Evolutionary conservation across 495 filamentous ascomycete genomes (phyloP).

Genomic region (Penicillium maclennaniae): DNA sequence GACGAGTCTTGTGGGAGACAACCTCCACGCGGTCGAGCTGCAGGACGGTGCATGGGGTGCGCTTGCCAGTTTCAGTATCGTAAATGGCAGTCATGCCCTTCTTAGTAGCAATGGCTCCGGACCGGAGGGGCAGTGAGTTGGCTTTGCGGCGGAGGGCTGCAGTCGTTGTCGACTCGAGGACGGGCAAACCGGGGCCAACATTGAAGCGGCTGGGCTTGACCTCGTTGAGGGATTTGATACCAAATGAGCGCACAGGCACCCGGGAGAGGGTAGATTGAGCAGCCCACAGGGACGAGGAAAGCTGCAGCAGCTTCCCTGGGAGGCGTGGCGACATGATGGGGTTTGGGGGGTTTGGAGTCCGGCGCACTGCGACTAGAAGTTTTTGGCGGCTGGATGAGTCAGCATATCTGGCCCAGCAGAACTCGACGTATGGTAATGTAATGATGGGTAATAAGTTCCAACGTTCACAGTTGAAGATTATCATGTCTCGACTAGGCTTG

Average conservation of each 20-base stretch:
- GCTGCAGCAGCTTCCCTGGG: slow-evolving; percentile 32
- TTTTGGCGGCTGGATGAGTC: slow-evolving; percentile 21
- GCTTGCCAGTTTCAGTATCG: slow-evolving; percentile 67
- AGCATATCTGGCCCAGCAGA: slow-evolving; percentile 2
- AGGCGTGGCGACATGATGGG: slow-evolving; percentile 37
- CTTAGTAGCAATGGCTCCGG: slow-evolving; percentile 81
- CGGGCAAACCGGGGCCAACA: slow-evolving; percentile 40
- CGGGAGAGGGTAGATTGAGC: slow-evolving; percentile 17
- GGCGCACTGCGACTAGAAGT: slow-evolving; percentile 11
- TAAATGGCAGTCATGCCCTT: slow-evolving; percentile 93
- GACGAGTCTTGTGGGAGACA: slow-evolving; percentile 73
- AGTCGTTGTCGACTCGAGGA: slow-evolving; percentile 66
- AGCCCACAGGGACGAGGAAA: slow-evolving; percentile 22
- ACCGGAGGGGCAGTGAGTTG: slow-evolving; percentile 70
- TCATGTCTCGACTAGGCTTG: too few species aligned
- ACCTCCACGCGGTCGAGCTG: slow-evolving; percentile 92
- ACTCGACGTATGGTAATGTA: too few species aligned
- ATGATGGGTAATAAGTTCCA: too few species aligned
- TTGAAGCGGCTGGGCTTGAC: slow-evolving; percentile 48
- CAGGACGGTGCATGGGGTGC: slow-evolving; percentile 84
- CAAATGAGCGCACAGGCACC: slow-evolving; percentile 33
- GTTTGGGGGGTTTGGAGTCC: slow-evolving; percentile 1
- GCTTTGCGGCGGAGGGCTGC: slow-evolving; percentile 79
- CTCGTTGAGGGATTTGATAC: slow-evolving; percentile 49
- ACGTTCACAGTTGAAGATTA: too few species aligned